Base-by-base conservation (phyloP, 179 eudicot species). In the Camellia oleifera region DNA sequence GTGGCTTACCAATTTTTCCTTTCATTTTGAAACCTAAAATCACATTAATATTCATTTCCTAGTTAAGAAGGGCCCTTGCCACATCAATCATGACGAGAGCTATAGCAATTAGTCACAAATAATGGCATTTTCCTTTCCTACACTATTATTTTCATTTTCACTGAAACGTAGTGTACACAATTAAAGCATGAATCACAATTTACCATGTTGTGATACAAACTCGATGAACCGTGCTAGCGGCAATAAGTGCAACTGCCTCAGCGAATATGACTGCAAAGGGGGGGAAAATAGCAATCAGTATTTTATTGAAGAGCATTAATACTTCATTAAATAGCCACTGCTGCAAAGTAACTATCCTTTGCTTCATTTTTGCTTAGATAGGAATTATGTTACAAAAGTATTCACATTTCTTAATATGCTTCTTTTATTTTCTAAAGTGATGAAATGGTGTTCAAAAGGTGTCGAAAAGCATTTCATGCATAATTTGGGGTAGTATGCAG, bases 151-250 rank as follows among this genome's bases (percentile, higher is more conserved):
- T 74, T 40, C 65, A 14, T 23, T 18, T 60, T 42, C 7, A 48
- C 53, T 66, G 6, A 26, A 69, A 50, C 11, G 23, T 0, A 58
- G 0, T 32, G n/a, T 14, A 5, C 8, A 62, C 11, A 76, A 63
- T 6, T 42, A 12, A 54, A 60, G 20, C 14, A 32, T n/a, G 44
- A 76, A 14, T 65, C 56, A 64, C 48, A 12, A 64, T 69, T 81
- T 93, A 93, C 98, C 98, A 93, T 76, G 98, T 93, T 45, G 94
- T 92, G 83, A 89, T 84, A 76, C 94, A 90, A 57, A 92, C 97
- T 84, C 94, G 91, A 74, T 92, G 97, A 78, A 93, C 92, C 56
- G 92, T 84, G 78, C 97, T 74, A 70, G 97, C 98, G 82, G 90
- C 97, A 78, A 92, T 74, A 20, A 94, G 90, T 45, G 97, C 98